Percentiles rank a stretch among this genome's conserved stretches.
phyloP scores from a whole-genome alignment of 257 asterid genomes.

The Gardenia jasminoides region DNA sequence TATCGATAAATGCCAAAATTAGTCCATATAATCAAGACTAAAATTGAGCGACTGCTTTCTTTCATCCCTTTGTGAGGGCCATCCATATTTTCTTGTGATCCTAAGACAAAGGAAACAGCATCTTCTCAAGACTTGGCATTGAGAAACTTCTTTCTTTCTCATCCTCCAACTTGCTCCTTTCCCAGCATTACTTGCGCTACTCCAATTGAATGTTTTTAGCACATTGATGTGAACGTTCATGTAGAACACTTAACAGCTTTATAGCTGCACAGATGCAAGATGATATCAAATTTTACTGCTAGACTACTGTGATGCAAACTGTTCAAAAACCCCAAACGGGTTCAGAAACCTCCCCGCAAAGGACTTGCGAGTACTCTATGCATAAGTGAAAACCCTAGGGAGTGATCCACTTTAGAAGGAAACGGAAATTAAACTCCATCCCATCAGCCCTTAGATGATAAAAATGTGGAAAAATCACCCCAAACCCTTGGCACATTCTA shows the following conservation, averaged over 20 bases:
- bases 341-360: background rate
- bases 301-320: background rate
- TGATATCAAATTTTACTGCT: background rate
- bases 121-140: background rate
- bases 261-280: background rate
- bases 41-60: background rate
- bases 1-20: background rate
- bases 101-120: background rate
- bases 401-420: background rate
- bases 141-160: background rate
- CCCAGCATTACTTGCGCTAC: background rate
- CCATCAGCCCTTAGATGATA: background rate
- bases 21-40: background rate
- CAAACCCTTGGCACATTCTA: background rate
- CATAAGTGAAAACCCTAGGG: background rate
- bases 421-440: background rate
- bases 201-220: background rate
- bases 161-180: background rate
- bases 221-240: background rate
- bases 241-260: background rate
- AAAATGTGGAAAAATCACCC: background rate
- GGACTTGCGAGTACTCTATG: background rate
- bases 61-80: background rate
- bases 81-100: background rate
- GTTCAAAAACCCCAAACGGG: background rate